Evolutionary conservation across 139 green algal genomes (phyloP), one percentile per base, ranked within the genome.

Genomic region (Chlamydomonas incerta): DNA sequence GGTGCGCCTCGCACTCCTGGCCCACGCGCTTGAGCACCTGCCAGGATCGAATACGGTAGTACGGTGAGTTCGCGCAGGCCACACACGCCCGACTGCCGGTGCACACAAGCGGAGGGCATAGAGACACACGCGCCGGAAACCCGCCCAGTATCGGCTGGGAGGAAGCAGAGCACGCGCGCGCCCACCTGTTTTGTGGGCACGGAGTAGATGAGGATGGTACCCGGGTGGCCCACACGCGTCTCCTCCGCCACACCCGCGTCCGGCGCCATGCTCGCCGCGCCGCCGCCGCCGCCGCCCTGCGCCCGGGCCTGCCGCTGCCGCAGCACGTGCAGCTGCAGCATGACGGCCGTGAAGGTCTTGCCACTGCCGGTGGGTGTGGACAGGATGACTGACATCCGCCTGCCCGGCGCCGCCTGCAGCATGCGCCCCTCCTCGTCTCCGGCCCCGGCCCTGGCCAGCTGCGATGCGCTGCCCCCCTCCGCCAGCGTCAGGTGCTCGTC

Each of bases 321-420:
- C 29, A 93, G 81, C 81, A 93, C 47, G 20, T 91, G 85, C 66
- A 92, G 73, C n/a, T 92, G 82, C 86, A 90, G 37, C 87, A 93
- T 89, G 47, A 93, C 72, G 24, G 90, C 90, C 2, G 88, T 91
- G 80, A 93, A 93, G 67, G 90, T 93, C 88, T 93, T 93, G 76
- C 90, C 90, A 37, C 73, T 88, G 70, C 90, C 90, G 24, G 75
- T 91, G 46, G 88, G 90, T 0, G 88, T 92, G 17, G 86, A 90
- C n/a, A 93, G 83, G 83, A 93, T 92, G 24, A 93, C 41, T 8
- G 41, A 50, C 41, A 50, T 5, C 41, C 41, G 41, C 41, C 6
- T 50, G 6, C 41, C 41, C 41, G 41, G 41, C 41, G 41, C 41
- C 41, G 41, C 41, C 41, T 50, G 41, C 5, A 50, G 41, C 41